phyloP scores from a whole-genome alignment of 345 rosid genomes.

The Lepidium didymum region DNA sequence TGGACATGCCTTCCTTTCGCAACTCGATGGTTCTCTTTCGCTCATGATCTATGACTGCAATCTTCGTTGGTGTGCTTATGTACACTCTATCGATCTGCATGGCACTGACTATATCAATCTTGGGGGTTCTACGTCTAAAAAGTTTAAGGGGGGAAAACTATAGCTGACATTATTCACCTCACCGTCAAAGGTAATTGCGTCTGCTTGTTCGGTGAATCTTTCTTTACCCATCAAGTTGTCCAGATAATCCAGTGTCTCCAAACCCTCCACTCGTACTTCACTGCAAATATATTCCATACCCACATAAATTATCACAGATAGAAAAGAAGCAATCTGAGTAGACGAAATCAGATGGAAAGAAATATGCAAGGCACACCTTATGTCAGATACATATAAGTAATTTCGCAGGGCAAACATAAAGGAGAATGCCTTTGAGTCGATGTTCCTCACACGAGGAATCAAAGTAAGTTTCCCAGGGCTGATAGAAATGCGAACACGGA shows the following conservation, averaged over 20 bases:
- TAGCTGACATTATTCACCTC: slow-evolving; percentile 45
- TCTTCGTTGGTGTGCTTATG: slow-evolving; percentile 85
- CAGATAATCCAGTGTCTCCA: slow-evolving; percentile 95
- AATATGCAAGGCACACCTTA: slow-evolving; percentile 49
- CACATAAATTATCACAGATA: neutral
- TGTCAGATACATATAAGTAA: slow-evolving; percentile 82
- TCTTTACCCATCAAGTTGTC: slow-evolving; percentile 61
- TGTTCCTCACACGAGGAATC: slow-evolving; percentile 93
- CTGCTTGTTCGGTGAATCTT: slow-evolving; percentile 93
- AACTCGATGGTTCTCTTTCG: slow-evolving; percentile 86
- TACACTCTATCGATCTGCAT: slow-evolving; percentile 73
- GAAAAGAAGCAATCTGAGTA: neutral
- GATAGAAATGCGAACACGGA: slow-evolving; percentile 74
- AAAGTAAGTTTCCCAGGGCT: slow-evolving; percentile 73
- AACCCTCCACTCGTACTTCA: slow-evolving; percentile 94
- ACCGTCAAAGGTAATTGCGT: slow-evolving; percentile 89
- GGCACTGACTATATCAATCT: neutral
- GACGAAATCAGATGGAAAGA: neutral
- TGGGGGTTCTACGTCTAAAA: neutral
- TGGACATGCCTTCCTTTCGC: slow-evolving; percentile 79
- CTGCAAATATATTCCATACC: slow-evolving; percentile 43
- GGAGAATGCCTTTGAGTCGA: slow-evolving; percentile 71
- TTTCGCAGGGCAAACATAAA: slow-evolving; percentile 68
- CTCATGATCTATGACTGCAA: slow-evolving; percentile 93
- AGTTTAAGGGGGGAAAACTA: neutral